phyloP scores from a whole-genome alignment of 2,329 filamentous ascomycete genomes.

The Penicillium fuscoglaucum region DNA sequence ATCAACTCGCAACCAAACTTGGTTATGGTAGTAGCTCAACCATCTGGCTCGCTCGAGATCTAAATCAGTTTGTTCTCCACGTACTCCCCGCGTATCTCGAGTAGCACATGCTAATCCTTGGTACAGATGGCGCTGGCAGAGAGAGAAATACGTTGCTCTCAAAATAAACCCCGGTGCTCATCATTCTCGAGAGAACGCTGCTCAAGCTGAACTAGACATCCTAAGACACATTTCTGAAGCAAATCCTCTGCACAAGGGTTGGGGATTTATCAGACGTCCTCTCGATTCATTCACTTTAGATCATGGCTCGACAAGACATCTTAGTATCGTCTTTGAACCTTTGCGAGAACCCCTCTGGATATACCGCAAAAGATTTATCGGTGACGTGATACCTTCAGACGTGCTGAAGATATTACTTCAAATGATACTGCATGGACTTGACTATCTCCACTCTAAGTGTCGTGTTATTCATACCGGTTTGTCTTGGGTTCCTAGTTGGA shows the following conservation, averaged over 20 bases:
- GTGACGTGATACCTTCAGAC: conserved; percentile 13
- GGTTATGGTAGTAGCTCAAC: background rate
- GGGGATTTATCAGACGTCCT: background rate
- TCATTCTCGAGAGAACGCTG: background rate
- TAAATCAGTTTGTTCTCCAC: background rate
- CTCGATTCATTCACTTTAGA: background rate
- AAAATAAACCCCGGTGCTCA: background rate
- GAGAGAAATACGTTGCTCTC: background rate
- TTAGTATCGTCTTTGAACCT: background rate
- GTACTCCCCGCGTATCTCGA: background rate
- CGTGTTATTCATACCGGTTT: conserved; percentile 46
- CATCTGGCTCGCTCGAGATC: conserved; percentile 1
- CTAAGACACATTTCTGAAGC: background rate
- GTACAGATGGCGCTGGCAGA: background rate
- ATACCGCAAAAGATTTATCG: background rate
- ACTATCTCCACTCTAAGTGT: conserved; percentile 47
- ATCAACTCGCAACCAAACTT: background rate
- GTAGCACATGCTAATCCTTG: background rate
- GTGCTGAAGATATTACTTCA: conserved; percentile 37
- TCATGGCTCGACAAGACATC: background rate
- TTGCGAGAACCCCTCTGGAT: background rate
- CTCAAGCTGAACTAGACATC: background rate
- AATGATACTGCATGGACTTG: conserved; percentile 40
- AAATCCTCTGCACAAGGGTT: background rate
- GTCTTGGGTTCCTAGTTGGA: conserved; percentile 3